These are phyloP conservation scores for Fraxinus pennsylvanica DNA, from an alignment of 257 asterid species.

Conservation along the genomic window DNA sequence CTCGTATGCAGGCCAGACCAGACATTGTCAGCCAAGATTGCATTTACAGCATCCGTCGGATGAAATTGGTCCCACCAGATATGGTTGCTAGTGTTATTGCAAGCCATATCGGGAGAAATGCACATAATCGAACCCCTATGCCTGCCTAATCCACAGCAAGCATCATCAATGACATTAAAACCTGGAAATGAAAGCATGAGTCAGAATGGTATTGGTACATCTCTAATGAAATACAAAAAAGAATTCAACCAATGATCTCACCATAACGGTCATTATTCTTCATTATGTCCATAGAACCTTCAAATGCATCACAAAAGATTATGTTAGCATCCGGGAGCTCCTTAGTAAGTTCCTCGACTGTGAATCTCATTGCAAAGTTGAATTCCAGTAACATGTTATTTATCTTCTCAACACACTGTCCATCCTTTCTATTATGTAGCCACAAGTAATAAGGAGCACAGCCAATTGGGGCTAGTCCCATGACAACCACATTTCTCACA, in stretches of 20 bases:
- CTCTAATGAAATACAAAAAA: background rate
- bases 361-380: slow-evolving; percentile 73
- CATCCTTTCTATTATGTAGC: slow-evolving; percentile 53
- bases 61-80: slow-evolving; percentile 98
- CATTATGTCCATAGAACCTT: slow-evolving; percentile 87
- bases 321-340: slow-evolving; percentile 62
- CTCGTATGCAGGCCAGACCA: slow-evolving; percentile 66
- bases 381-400: slow-evolving; percentile 79
- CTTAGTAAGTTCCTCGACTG: slow-evolving; percentile 62
- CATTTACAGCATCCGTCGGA: slow-evolving; percentile 81
- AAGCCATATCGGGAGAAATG: slow-evolving; percentile 84
- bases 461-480: slow-evolving; percentile 94
- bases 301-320: slow-evolving; percentile 83
- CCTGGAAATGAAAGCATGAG: slow-evolving; percentile 41
- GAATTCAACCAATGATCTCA: slow-evolving; percentile 36
- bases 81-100: slow-evolving; percentile 65
- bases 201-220: background rate
- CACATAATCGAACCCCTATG: slow-evolving; percentile 71
- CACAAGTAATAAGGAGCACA: slow-evolving; percentile 87
- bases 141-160: slow-evolving; percentile 91
- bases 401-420: slow-evolving; percentile 62
- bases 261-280: slow-evolving; percentile 67
- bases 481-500: slow-evolving; percentile 78
- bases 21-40: slow-evolving; percentile 74
- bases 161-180: slow-evolving; percentile 65